Conservation (phyloP, 805 yeast species). For the Sungouiella blattae region DNA sequence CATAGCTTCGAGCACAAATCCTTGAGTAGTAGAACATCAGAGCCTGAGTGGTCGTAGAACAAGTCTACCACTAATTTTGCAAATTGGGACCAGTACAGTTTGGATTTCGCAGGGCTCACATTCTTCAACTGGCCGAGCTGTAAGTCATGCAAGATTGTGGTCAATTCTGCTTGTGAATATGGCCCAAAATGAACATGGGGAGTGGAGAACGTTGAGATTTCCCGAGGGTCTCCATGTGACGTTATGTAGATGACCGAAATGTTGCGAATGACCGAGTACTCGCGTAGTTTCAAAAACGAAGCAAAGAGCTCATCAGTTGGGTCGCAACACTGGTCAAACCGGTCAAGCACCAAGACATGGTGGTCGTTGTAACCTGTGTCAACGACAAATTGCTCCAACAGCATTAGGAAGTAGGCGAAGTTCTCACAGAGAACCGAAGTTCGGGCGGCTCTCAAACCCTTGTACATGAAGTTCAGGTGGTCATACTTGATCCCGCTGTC, state of each 20-base stretch:
- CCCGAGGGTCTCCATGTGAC: constrained; percentile 36
- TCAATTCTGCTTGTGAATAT: constrained; percentile 35
- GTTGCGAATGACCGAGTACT: constrained; percentile 31
- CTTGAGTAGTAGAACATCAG: constrained; percentile 34
- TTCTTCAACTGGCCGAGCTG: constrained; percentile 23
- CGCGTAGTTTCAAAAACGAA: constrained; percentile 42
- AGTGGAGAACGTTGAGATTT: constrained; percentile 32
- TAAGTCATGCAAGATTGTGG: constrained; percentile 32
- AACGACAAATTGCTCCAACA: constrained; percentile 36
- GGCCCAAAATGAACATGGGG: constrained; percentile 41
- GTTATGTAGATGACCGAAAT: constrained; percentile 39
- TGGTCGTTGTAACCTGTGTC: constrained; percentile 28
- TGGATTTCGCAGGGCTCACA: constrained; percentile 11
- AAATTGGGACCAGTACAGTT: constrained; percentile 40
- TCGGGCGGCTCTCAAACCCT: constrained; percentile 23
- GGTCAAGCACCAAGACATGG: constrained; percentile 46
- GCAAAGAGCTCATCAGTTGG: constrained; percentile 36
- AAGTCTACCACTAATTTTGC: constrained; percentile 44
- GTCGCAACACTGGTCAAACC: constrained; percentile 46
- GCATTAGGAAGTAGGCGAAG: constrained; percentile 36
- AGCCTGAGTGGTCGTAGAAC: constrained; percentile 43
- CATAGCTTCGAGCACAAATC: constrained; percentile 32
- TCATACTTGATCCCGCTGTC: constrained; percentile 29
- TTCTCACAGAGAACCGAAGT: constrained; percentile 37
- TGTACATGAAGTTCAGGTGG: constrained; percentile 20